Base-by-base conservation (phyloP, 768 basidiomycete species). In the Kwoniella sp. region DNA sequence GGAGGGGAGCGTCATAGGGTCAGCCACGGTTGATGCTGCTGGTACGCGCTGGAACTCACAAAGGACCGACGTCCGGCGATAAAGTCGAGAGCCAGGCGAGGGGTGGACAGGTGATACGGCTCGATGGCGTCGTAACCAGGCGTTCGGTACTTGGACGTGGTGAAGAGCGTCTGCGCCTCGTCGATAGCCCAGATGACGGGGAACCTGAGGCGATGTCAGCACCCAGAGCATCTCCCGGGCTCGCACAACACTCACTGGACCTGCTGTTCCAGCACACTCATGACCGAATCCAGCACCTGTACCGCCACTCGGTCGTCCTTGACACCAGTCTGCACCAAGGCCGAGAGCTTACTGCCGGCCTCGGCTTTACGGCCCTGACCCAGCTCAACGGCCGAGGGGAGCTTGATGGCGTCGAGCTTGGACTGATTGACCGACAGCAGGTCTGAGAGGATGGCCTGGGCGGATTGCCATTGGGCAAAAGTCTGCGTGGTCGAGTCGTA, bases 141-240 rank as follows among this genome's bases (percentile, higher is more conserved):
- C 50, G 88, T 84, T 22, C 83, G 81, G 75, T 92, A 92, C 23
- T 76, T 66, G 0, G 85, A 82, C 37, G 74, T 76, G 39, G 77
- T 75, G 64, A 87, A 89, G 22, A 95, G 73, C 0, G 88, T 80
- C 70, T 93, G 91, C 70, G 88, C 83, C 62, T 93, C 90, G 59
- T 95, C 91, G 1, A 92, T 78, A 0, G 89, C 90, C 26, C 92
- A 76, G 5, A 95, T 69, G 2, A 93, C 85, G 0, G 89, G 89
- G 63, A 79, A 77, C 37, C 88, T 90, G 43, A 17, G 33, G 19
- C 26, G 38, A 31, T 33, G 29, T 32, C 26, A 39, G n/a, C 22
- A 32, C 26, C 22, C 9, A 0, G n/a, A 15, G 29, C 20, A 27
- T 7, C 22, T 43, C 17, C 34, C 47, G 8, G 22, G 9, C 11